Evolutionary conservation across 2,329 filamentous ascomycete genomes (phyloP).

Genomic region (Cladosporium austrohemisphaericum): DNA sequence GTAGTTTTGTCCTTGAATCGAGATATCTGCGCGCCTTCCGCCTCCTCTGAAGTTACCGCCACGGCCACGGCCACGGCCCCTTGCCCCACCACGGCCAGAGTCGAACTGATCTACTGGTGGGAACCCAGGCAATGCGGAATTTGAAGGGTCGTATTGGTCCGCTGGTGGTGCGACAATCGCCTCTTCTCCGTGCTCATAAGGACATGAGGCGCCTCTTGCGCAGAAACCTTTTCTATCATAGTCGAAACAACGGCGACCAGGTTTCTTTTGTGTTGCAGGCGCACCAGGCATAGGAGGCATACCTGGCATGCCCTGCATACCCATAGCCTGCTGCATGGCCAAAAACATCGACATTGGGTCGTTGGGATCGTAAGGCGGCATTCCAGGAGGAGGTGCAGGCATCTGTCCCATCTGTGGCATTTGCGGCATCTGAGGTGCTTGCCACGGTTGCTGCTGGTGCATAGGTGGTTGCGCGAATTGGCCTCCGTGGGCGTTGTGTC

Average conservation of each 20-base stretch:
- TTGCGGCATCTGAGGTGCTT: constrained; percentile 20
- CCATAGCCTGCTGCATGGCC: constrained; percentile 58
- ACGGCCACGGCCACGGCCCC: constrained; percentile 33
- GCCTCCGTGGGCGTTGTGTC: constrained; percentile 37
- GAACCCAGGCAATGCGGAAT: constrained; percentile 41
- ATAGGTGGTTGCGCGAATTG: constrained; percentile 18
- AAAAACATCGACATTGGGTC: constrained; percentile 61
- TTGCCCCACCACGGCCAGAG: constrained; percentile 41
- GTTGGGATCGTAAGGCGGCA: constrained; percentile 55
- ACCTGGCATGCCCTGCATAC: constrained; percentile 41
- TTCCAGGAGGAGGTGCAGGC: constrained; percentile 41
- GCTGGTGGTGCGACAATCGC: constrained; percentile 41
- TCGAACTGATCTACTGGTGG: constrained; percentile 21
- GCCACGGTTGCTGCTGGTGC: constrained; percentile 21
- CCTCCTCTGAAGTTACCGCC: constrained; percentile 29
- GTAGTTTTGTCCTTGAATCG: constrained; percentile 58
- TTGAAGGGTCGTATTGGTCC: constrained; percentile 58
- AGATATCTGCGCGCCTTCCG: constrained; percentile 56
- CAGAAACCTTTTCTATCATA: constrained; percentile 73
- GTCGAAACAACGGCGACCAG: constrained; percentile 56
- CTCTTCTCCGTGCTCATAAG: constrained; percentile 64
- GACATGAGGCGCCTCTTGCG: constrained; percentile 62
- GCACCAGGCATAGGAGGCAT: constrained; percentile 34
- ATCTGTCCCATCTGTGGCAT: constrained; percentile 20
- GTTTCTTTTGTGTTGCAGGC: constrained; percentile 12